These are phyloP conservation scores for Ephemerocybe angulata DNA, from an alignment of 768 basidiomycete species.

Conservation along the genomic window DNA sequence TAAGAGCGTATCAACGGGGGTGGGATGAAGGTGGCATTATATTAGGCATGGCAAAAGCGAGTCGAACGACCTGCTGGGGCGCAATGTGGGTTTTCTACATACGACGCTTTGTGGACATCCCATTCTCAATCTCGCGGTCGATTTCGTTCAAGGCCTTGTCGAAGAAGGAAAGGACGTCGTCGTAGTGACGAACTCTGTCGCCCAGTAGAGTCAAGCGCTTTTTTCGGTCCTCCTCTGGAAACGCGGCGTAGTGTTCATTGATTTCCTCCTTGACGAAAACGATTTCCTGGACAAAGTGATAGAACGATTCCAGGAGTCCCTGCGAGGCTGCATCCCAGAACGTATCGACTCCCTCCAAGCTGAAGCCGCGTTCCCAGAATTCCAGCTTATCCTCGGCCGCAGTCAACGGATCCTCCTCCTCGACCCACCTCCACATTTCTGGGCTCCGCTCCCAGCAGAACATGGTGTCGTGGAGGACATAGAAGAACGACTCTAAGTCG, in stretches of 20 bases:
- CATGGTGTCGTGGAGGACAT: neutral
- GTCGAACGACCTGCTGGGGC: no score
- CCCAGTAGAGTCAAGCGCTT: neutral
- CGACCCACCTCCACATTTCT: neutral
- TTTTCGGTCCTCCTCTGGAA: neutral
- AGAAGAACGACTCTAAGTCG: slow-evolving; percentile 8
- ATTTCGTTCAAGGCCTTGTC: neutral
- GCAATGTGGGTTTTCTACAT: no score
- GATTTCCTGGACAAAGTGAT: neutral
- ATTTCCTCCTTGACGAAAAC: neutral
- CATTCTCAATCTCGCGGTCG: no score
- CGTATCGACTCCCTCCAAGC: neutral
- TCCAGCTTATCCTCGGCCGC: no score
- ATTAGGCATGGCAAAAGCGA: no score
- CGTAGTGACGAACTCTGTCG: no score
- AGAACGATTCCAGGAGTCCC: neutral
- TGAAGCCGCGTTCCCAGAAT: no score
- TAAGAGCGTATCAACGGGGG: neutral
- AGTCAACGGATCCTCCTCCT: no score
- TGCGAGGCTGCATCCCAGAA: neutral
- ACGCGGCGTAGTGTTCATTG: neutral
- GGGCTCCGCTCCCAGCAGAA: neutral
- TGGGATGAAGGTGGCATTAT: no score
- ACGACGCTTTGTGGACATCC: no score
- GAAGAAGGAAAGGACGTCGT: no score